A percentile compares a stretch with the other conserved stretches of the same genome.
Conservation (phyloP, 345 rosid genomes). For the Orychophragmus violaceus region DNA sequence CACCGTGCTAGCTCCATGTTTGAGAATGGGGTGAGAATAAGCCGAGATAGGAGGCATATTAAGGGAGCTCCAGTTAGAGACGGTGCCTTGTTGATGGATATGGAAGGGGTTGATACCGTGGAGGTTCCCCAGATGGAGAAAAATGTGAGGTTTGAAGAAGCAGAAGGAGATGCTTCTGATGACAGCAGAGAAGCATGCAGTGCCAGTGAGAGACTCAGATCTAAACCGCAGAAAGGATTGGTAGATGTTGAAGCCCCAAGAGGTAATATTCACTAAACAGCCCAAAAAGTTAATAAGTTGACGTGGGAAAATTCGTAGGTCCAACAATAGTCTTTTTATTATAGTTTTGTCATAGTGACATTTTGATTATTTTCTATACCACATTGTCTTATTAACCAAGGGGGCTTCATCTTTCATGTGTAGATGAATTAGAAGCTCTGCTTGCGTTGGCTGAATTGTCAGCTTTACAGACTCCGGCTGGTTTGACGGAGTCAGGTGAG, state of each 20-base stretch:
- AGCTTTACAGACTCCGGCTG: constrained; percentile 33
- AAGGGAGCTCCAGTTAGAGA: constrained; percentile 36
- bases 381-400: not conserved
- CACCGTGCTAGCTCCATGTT: constrained; percentile 30
- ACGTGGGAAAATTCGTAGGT: not conserved
- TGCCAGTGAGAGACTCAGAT: not conserved
- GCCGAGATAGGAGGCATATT: constrained; percentile 33
- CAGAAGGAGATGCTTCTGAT: constrained; percentile 42
- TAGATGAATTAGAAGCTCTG: constrained; percentile 72
- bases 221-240: not conserved
- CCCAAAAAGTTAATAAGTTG: constrained; percentile 31
- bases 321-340: not conserved
- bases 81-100: constrained; percentile 37
- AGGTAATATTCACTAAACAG: constrained; percentile 31
- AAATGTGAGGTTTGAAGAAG: constrained; percentile 44
- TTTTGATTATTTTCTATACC: not conserved
- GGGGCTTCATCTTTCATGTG: constrained; percentile 10
- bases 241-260: constrained; percentile 33
- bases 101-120: constrained; percentile 56
- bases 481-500: constrained; percentile 62
- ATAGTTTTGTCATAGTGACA: constrained; percentile 8
- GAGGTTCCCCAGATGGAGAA: constrained; percentile 54
- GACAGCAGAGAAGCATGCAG: constrained; percentile 66
- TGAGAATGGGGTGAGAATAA: constrained; percentile 40
- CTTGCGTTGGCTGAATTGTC: constrained; percentile 62